Conservation (phyloP, 108 stramenopile genomes). For the Stephanodiscus minutulus region DNA sequence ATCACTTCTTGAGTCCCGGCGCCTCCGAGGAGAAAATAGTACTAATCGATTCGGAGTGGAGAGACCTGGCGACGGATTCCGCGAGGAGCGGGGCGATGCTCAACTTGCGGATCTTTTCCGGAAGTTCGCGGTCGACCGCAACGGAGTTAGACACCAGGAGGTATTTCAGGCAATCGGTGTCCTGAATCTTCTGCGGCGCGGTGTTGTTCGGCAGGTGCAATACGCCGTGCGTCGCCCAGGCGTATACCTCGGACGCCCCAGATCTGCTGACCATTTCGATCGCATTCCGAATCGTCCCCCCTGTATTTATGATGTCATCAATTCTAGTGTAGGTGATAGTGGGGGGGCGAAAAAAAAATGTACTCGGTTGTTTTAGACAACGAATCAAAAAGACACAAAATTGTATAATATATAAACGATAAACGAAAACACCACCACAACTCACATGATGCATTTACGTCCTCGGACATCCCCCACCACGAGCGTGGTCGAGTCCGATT, state of each 20-base stretch:
- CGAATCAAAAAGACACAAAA: background rate
- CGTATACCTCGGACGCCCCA: conserved; percentile 77
- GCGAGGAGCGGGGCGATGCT: conserved; percentile 88
- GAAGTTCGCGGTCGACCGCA: conserved; percentile 45
- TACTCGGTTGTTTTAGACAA: background rate
- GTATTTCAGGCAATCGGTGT: conserved; percentile 70
- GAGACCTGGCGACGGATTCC: conserved; percentile 83
- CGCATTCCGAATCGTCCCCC: conserved; percentile 67
- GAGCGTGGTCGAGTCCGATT: conserved; percentile 25
- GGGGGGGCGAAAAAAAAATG: background rate
- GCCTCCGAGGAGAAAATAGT: conserved; percentile 70
- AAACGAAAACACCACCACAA: background rate
- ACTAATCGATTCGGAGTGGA: conserved; percentile 76
- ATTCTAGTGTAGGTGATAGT: conserved; percentile 28
- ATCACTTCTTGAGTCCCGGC: conserved; percentile 21
- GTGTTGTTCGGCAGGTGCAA: conserved; percentile 57
- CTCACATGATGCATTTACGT: conserved; percentile 81
- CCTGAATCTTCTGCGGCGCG: conserved; percentile 62
- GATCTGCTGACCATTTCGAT: conserved; percentile 59
- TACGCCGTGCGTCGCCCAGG: conserved; percentile 90
- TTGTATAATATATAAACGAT: too few species aligned
- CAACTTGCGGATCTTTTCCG: conserved; percentile 76
- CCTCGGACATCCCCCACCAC: conserved; percentile 79
- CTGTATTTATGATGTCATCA: conserved; percentile 89
- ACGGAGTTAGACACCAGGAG: conserved; percentile 84